Percentiles rank a stretch among this genome's conserved stretches.
phyloP scores from a whole-genome alignment of 495 filamentous ascomycete species.

The Gamarada debralockiae region DNA sequence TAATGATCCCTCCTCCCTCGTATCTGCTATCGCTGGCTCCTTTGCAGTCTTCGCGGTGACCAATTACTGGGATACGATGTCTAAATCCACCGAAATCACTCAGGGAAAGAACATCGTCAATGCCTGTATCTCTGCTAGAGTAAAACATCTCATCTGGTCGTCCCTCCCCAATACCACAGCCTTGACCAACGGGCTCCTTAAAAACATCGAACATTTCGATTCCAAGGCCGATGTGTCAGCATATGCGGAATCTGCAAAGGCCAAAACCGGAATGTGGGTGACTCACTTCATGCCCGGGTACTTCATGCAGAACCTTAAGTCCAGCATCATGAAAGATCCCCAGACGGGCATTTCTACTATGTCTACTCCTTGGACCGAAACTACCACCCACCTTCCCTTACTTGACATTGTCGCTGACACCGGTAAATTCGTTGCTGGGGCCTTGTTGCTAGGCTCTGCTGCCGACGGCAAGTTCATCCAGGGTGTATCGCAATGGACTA shows the following conservation, averaged over 20 bases:
- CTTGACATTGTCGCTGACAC: slow-evolving; percentile 46
- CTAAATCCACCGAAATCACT: slow-evolving; percentile 38
- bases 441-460: neutral
- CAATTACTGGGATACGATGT: slow-evolving; percentile 44
- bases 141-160: slow-evolving; percentile 48
- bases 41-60: slow-evolving; percentile 51
- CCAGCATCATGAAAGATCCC: neutral
- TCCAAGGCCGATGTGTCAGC: slow-evolving; percentile 44
- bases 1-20: slow-evolving; percentile 39
- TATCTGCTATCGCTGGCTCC: slow-evolving; percentile 42
- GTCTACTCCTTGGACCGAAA: neutral
- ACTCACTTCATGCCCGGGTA: slow-evolving; percentile 43
- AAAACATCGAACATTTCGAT: slow-evolving; percentile 56
- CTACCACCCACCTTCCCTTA: slow-evolving; percentile 38
- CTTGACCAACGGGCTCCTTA: slow-evolving; percentile 37
- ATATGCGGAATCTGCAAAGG: slow-evolving; percentile 39
- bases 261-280: slow-evolving; percentile 44
- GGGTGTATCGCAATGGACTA: neutral
- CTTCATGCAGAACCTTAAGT: slow-evolving; percentile 47
- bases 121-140: slow-evolving; percentile 34
- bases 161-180: slow-evolving; percentile 27
- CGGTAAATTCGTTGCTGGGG: slow-evolving; percentile 49
- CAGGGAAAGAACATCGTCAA: slow-evolving; percentile 55
- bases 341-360: neutral
- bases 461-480: neutral